Conservation (phyloP, 192 early-diverging fungal genomes). For the Coemansia interrupta region DNA sequence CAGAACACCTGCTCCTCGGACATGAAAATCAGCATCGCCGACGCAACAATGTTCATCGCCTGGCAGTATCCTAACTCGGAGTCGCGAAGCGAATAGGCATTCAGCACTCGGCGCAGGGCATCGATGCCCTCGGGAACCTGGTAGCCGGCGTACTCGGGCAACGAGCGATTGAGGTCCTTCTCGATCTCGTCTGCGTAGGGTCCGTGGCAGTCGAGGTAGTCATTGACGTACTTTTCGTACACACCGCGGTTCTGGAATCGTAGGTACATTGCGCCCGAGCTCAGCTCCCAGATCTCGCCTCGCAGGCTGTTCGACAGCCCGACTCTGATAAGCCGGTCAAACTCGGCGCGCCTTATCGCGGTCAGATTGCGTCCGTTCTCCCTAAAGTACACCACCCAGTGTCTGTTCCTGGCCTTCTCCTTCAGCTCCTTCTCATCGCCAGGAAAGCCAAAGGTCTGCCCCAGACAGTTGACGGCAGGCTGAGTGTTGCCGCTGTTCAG, state of each 20-base stretch:
- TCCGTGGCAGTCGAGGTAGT: conserved; percentile 69
- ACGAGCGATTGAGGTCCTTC: conserved; percentile 88
- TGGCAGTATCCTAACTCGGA: conserved; percentile 99
- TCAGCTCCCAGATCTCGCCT: conserved; percentile 93
- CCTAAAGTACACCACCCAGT: conserved; percentile 49
- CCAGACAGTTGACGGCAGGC: conserved; percentile 34
- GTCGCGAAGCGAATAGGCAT: conserved; percentile 78
- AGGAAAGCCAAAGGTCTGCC: conserved; percentile 50
- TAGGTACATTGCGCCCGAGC: conserved; percentile 82
- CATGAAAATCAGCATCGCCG: conserved; percentile 88
- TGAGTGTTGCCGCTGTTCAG: conserved; percentile 5
- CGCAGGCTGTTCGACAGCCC: conserved; percentile 84
- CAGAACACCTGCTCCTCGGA: conserved; percentile 98
- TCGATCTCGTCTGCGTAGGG: conserved; percentile 91
- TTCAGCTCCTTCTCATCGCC: conserved; percentile 32
- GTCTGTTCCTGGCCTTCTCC: conserved; percentile 31
- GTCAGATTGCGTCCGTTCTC: conserved; percentile 89
- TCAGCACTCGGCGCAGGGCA: conserved; percentile 87
- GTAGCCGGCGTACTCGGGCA: conserved; percentile 93
- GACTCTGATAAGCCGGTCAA: conserved; percentile 83
- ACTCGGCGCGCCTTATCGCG: conserved; percentile 71
- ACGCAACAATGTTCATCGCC: conserved; percentile 99
- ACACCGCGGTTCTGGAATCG: conserved; percentile 82
- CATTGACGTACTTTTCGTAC: conserved; percentile 57
- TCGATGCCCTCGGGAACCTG: conserved; percentile 89